These are phyloP conservation scores for Lizonia empirigonia DNA, from an alignment of 2,329 filamentous ascomycete species.

Conservation along the genomic window DNA sequence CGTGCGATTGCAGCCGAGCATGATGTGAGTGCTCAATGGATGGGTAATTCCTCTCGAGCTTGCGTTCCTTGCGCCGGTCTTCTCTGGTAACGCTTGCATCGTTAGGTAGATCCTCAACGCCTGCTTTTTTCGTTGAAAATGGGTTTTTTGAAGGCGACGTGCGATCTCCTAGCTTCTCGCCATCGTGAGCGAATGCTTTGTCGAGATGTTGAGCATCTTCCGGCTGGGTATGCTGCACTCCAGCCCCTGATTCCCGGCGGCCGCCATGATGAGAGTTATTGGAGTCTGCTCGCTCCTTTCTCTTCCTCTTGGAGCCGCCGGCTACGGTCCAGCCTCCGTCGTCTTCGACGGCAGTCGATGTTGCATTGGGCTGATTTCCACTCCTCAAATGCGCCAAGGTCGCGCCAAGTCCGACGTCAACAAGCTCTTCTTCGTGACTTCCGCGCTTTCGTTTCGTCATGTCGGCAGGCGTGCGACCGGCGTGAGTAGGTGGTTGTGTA, in stretches of 20 bases:
- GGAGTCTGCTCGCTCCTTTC: conserved; percentile 23
- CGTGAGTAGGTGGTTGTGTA: background rate
- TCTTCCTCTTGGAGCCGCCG: conserved; percentile 31
- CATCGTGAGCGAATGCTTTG: conserved; percentile 27
- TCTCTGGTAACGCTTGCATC: conserved; percentile 22
- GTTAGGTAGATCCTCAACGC: conserved; percentile 1
- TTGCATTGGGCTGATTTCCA: conserved; percentile 20
- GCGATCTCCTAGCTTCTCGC: conserved; percentile 15
- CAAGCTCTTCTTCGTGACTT: conserved; percentile 22
- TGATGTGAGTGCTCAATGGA: conserved; percentile 59
- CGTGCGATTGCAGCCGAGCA: conserved; percentile 59
- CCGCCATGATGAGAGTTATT: conserved; percentile 2
- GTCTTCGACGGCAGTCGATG: conserved; percentile 18
- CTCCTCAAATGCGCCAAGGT: conserved; percentile 37
- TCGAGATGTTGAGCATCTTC: background rate
- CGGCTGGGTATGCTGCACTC: background rate
- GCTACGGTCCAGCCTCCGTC: conserved; percentile 41
- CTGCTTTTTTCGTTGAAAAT: conserved; percentile 22
- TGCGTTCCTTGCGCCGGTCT: conserved; percentile 38
- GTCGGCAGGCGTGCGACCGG: conserved; percentile 18
- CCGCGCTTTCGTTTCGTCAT: conserved; percentile 43
- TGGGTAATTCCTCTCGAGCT: conserved; percentile 42
- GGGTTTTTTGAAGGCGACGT: conserved; percentile 23
- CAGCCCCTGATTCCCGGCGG: conserved; percentile 9
- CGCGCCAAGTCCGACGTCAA: conserved; percentile 36